phyloP scores from a whole-genome alignment of 2,329 filamentous ascomycete species.

The Malbranchea zuffiana region DNA sequence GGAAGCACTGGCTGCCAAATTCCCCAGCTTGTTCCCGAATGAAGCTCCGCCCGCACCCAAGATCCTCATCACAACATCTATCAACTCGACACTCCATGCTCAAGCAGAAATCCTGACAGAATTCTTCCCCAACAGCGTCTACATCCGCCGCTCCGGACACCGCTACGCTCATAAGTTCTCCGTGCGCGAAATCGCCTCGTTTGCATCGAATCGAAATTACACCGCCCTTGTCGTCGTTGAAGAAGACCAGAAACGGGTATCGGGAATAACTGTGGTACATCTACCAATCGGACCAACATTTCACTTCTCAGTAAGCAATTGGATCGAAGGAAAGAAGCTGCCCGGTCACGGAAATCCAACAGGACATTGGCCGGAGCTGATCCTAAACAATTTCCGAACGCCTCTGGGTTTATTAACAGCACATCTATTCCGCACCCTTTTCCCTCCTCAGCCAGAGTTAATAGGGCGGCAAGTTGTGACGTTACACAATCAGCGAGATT shows the following conservation, averaged over 20 bases:
- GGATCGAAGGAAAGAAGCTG: slow-evolving; percentile 76
- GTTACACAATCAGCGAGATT: slow-evolving; percentile 89
- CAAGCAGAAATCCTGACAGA: slow-evolving; percentile 67
- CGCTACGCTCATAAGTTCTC: slow-evolving; percentile 83
- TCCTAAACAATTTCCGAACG: slow-evolving; percentile 91
- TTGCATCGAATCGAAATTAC: slow-evolving; percentile 70
- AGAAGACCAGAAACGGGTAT: slow-evolving; percentile 78
- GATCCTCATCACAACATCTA: slow-evolving; percentile 79
- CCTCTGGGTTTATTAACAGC: slow-evolving; percentile 81
- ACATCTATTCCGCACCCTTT: slow-evolving; percentile 68
- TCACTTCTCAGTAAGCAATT: slow-evolving; percentile 83
- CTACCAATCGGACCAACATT: slow-evolving; percentile 80
- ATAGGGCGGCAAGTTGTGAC: slow-evolving; percentile 83
- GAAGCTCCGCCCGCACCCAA: slow-evolving; percentile 55
- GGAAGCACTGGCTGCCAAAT: slow-evolving; percentile 50
- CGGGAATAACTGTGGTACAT: slow-evolving; percentile 72
- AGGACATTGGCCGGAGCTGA: slow-evolving; percentile 77
- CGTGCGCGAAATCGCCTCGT: slow-evolving; percentile 77
- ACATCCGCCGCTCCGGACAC: slow-evolving; percentile 77
- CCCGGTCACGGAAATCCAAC: slow-evolving; percentile 86
- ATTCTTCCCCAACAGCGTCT: slow-evolving; percentile 69
- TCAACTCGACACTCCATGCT: slow-evolving; percentile 78
- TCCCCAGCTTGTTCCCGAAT: slow-evolving; percentile 47
- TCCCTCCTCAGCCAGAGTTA: slow-evolving; percentile 72
- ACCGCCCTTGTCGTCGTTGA: slow-evolving; percentile 75